Conservation (phyloP, 768 basidiomycete genomes). For the Agrocybe pediades region DNA sequence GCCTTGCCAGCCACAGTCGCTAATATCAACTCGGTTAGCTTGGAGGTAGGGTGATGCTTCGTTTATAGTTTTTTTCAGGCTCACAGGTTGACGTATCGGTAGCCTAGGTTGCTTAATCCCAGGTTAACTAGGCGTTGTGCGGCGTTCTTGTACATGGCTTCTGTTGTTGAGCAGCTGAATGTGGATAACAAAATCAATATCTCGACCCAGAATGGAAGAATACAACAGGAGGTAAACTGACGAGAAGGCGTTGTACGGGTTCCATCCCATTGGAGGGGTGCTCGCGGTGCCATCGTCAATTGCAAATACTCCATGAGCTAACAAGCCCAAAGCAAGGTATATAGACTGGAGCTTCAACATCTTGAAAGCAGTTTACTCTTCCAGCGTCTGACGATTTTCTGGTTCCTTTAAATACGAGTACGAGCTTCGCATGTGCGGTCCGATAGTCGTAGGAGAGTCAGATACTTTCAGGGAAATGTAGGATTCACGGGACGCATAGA, state of each 20-base stretch:
- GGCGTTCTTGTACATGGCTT: constrained; percentile 40
- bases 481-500: not conserved
- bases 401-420: not conserved
- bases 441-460: not conserved
- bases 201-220: not conserved
- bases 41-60: not conserved
- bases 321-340: constrained; percentile 8
- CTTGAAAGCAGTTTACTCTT: not conserved
- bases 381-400: not conserved
- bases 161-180: constrained; percentile 41
- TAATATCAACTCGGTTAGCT: constrained; percentile 12
- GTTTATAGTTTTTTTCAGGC: constrained; percentile 3
- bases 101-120: constrained; percentile 39
- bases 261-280: constrained; percentile 51
- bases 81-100: constrained; percentile 45
- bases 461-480: not conserved
- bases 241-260: constrained; percentile 50
- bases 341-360: constrained; percentile 8
- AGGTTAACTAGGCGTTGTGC: constrained; percentile 40
- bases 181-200: not conserved
- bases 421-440: not conserved
- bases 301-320: constrained; percentile 18
- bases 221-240: constrained; percentile 22
- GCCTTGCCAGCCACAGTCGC: constrained; percentile 55
- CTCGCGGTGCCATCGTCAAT: constrained; percentile 42